Evolutionary conservation across 148 eudicot species (phyloP).

Genomic region (Simmondsia chinensis): DNA sequence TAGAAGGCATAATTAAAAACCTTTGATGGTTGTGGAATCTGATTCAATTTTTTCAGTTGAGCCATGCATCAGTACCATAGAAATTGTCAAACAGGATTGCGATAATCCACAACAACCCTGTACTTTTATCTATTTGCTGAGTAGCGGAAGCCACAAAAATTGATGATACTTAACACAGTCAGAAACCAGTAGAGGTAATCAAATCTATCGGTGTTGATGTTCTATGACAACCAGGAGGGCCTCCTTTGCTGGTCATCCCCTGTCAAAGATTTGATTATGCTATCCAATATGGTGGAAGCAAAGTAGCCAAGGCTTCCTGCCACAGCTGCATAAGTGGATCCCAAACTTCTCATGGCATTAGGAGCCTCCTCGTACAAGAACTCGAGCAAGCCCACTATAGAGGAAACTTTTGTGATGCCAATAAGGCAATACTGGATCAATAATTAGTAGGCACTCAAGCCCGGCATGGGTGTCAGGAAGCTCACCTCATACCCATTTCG

Average conservation of each 20-base stretch:
- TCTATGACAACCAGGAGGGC: conserved; percentile 84
- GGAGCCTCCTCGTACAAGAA: conserved; percentile 91
- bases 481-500: conserved; percentile 41
- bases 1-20: too few relatives aligned
- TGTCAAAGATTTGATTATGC: conserved; percentile 50
- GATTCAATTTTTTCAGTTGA: too few relatives aligned
- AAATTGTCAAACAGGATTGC: too few relatives aligned
- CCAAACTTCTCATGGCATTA: conserved; percentile 90
- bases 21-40: too few relatives aligned
- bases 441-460: conserved; percentile 77
- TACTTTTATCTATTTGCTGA: conserved; percentile 50
- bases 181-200: conserved; percentile 86
- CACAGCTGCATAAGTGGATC: conserved; percentile 86
- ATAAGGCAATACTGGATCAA: conserved; percentile 79
- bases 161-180: conserved; percentile 49
- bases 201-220: conserved; percentile 71
- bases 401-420: conserved; percentile 87
- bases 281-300: conserved; percentile 61
- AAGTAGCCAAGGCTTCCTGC: conserved; percentile 92
- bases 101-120: too few relatives aligned
- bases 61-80: too few relatives aligned
- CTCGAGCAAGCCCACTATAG: conserved; percentile 81
- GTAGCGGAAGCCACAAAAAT: conserved; percentile 52
- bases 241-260: conserved; percentile 16
- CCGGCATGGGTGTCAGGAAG: conserved; percentile 67